Base-by-base conservation (phyloP, 441 rosid species). In the Croton setiger region DNA sequence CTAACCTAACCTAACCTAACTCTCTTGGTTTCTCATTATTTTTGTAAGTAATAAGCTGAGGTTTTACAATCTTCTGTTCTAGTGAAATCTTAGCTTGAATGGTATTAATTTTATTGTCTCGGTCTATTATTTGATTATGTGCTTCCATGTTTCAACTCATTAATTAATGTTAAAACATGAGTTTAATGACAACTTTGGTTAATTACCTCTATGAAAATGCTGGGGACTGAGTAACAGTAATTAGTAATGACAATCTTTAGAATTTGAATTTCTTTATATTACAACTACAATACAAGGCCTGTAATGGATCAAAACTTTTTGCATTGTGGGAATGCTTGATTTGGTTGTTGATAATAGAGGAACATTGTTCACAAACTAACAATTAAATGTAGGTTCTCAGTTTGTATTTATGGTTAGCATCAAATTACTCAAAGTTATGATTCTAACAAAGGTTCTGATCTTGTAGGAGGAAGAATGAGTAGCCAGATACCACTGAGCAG, bases 391-490 rank as follows among this genome's bases (percentile, higher is more conserved):
- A 9, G 9, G 54, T 52, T 35, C 13, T 59, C 47, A 35, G 20
- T 31, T 15, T 5, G 23, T 41, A 4, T 41, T 23, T 9, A 48
- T 39, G 1, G 20, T 37, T 45, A 31, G 41, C 17, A 23, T 15
- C 44, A 27, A n/a, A 10, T 33, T 60, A 4, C 10, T 33, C 58
- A 36, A 51, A 60, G 62, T 10, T 71, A 20, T 64, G 8, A 31
- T 41, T 66, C 7, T 43, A 47, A 44, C 44, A 23, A 33, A 41
- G 37, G 11, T 48, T 51, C 65, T n/a, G 41, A 49, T 37, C 9
- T 10, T 20, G 18, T 4, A n/a, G 53, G 39, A 44, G 51, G 66
- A 48, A 52, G 56, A 78, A 81, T 81, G 84, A 72, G 66, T 52
- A 51, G 72, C 66, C 84, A 75, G 13, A 64, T 69, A 17, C 79